Evolutionary conservation across 352 stramenopile genomes (phyloP).

Genomic region (Globisporangium cylindrosporum): DNA sequence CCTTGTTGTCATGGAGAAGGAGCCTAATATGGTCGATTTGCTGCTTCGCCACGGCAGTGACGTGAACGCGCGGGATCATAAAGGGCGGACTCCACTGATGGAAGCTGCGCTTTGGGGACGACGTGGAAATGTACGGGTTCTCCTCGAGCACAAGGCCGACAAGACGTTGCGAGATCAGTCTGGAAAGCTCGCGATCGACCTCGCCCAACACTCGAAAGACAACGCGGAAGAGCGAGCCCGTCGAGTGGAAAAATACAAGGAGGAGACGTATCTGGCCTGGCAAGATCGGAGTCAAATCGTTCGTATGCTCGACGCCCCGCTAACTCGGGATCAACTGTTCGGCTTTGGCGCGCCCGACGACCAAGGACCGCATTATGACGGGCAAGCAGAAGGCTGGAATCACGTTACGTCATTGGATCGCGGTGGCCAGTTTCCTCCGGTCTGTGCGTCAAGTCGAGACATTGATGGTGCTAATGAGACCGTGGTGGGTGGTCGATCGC

Average conservation of each 20-base stretch:
- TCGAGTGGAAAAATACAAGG: neutral
- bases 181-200: constrained; percentile 1
- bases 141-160: neutral
- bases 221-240: neutral
- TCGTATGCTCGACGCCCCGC: neutral
- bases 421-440: neutral
- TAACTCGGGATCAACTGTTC: neutral
- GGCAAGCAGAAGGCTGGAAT: constrained; percentile 3
- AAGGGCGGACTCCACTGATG: constrained; percentile 2
- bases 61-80: constrained; percentile 1
- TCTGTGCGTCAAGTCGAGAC: neutral
- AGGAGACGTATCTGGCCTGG: neutral
- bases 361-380: neutral
- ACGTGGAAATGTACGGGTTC: neutral
- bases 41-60: neutral
- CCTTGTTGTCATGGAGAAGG: neutral
- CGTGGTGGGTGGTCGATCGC: constrained; percentile 1
- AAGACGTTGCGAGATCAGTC: constrained; percentile 1
- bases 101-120: constrained; percentile 1
- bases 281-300: neutral
- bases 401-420: constrained; percentile 1
- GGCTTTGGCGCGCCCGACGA: neutral
- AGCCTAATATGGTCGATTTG: neutral
- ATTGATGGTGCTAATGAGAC: neutral
- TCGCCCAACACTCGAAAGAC: neutral